phyloP scores from a whole-genome alignment of 2,329 filamentous ascomycete genomes.

The Neurospora crassa region DNA sequence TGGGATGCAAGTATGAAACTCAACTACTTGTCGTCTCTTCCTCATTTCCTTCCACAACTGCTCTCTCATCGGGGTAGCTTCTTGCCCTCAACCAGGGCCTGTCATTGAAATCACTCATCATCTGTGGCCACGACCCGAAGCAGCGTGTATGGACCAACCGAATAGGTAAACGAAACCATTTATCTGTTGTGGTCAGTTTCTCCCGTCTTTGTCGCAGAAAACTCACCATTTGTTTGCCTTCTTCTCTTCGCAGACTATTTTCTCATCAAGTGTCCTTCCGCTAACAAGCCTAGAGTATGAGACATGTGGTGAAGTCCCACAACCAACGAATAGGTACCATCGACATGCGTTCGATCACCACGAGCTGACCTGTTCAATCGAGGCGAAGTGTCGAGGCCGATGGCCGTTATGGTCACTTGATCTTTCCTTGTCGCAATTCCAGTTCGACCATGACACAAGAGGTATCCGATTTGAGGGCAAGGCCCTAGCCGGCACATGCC shows the following conservation, averaged over 20 bases:
- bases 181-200: background rate
- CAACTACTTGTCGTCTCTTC: background rate
- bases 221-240: background rate
- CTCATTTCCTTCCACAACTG: background rate
- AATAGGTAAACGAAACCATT: background rate
- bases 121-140: background rate
- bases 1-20: background rate
- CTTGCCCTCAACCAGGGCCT: no score
- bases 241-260: background rate
- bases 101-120: background rate
- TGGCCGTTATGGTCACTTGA: background rate
- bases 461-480: background rate
- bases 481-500: background rate
- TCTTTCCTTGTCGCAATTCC: background rate
- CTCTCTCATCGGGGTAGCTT: no score
- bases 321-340: no score
- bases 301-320: background rate
- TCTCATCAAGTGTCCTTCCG: background rate
- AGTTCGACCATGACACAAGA: background rate
- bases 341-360: no score
- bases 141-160: background rate
- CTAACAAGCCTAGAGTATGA: background rate
- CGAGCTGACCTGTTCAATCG: background rate
- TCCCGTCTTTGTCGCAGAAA: background rate
- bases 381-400: background rate